Evolutionary conservation across 768 basidiomycete genomes (phyloP).

Genomic region (Leccinum truebloodii): DNA sequence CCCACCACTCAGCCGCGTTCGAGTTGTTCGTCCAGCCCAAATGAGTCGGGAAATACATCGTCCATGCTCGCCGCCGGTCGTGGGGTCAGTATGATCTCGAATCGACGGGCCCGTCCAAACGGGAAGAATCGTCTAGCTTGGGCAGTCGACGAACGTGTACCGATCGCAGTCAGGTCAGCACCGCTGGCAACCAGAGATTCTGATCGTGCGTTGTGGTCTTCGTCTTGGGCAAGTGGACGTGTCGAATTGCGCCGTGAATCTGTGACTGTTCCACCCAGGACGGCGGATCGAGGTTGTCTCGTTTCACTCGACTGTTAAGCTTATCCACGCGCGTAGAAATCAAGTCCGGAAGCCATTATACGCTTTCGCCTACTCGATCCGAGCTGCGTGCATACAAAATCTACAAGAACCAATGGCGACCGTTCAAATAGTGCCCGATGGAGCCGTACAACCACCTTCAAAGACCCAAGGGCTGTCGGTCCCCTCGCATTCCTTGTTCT

Average conservation of each 20-base stretch:
- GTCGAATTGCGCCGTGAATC: constrained; percentile 58
- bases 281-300: constrained; percentile 68
- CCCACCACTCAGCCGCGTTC: background rate
- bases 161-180: constrained; percentile 8
- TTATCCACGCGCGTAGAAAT: no score
- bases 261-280: constrained; percentile 55
- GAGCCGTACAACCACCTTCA: no score
- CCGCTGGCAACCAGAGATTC: background rate
- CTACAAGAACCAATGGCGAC: no score
- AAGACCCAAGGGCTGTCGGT: no score
- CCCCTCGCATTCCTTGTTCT: no score
- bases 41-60: constrained; percentile 34
- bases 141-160: constrained; percentile 16
- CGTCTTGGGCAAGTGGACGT: constrained; percentile 34
- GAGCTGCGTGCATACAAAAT: no score
- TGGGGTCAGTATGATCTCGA: constrained; percentile 37
- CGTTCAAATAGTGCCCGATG: no score
- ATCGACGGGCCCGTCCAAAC: constrained; percentile 47
- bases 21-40: constrained; percentile 20
- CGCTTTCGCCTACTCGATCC: no score
- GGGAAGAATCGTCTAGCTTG: constrained; percentile 59
- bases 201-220: no score
- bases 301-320: no score
- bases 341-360: no score
- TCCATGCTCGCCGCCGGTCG: constrained; percentile 32